Base-by-base conservation (phyloP, 1,284 basidiomycete genomes). In the Ustilago cynodontis region DNA sequence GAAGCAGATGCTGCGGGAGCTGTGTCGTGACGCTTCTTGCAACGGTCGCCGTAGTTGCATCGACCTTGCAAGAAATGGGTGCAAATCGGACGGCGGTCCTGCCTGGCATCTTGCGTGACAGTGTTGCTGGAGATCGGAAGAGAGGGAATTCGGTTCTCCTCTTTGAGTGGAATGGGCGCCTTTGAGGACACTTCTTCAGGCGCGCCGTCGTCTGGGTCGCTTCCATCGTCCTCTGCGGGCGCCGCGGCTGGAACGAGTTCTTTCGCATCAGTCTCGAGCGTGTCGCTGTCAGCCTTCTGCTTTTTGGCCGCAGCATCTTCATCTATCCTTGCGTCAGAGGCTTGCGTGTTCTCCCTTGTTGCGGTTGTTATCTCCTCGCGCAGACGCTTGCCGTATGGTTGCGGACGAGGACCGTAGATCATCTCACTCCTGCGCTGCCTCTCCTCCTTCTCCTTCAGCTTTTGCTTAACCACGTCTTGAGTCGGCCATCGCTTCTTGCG, bases 401-500 rank as follows among this genome's bases (percentile, higher is more conserved):
- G 18, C 1, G 61, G 60, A 20, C 68, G 64, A 7, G 67, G 60
- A 22, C 66, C 72, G 29, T 66, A 68, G 47, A 75, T 77, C 35
- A 50, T 22, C 43, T 68, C 70, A 51, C 71, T 71, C 13, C 69
- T 49, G 56, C 39, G 51, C 29, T 59, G 59, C 33, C 77, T 65
- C 54, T 77, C 72, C 28, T 75, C 60, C 24, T 56, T 64, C 47
- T 84, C 78, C 20, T 57, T 57, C 45, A 61, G 35, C 57, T 85
- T 85, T 55, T 82, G 57, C 55, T 75, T 70, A 3, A 86, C 77
- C 11, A 79, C 77, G 0, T 64, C 54, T 11, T 65, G 66, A 0
- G 78, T 84, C 0, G 84, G 84, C 76, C 79, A 86, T 29, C 84
- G 70, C 52, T 86, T 86, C 53, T 79, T 78, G 18, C 84, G 69